phyloP scores from a whole-genome alignment of 148 eudicot genomes.

The Amaranthus hypochondriacus region DNA sequence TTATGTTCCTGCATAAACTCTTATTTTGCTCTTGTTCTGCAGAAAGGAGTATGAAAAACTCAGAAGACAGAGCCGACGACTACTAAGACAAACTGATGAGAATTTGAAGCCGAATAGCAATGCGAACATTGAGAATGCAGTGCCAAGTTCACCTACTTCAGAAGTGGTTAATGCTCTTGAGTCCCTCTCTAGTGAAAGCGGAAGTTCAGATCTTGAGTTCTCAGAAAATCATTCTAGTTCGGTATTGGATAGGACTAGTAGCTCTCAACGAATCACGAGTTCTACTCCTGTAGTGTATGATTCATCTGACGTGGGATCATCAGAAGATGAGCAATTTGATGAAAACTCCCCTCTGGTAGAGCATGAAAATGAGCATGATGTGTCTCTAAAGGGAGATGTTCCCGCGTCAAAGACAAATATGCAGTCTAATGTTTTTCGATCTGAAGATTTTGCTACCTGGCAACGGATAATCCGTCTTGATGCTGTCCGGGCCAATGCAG shows the following conservation, averaged over 20 bases:
- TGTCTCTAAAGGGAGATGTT: slow-evolving; percentile 31
- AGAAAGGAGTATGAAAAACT: slow-evolving; percentile 90
- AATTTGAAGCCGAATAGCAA: slow-evolving; percentile 29
- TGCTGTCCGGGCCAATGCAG: slow-evolving; percentile 86
- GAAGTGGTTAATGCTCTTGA: slow-evolving; percentile 77
- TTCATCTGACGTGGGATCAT: slow-evolving; percentile 68
- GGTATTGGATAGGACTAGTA: slow-evolving; percentile 36
- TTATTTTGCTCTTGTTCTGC: slow-evolving; percentile 19
- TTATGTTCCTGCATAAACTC: not conserved
- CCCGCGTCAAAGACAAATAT: slow-evolving; percentile 40
- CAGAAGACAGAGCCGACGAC: slow-evolving; percentile 62
- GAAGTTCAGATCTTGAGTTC: slow-evolving; percentile 35
- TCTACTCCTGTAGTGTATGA: slow-evolving; percentile 43
- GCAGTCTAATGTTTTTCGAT: slow-evolving; percentile 30
- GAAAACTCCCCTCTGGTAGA: slow-evolving; percentile 41
- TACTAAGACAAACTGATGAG: slow-evolving; percentile 41
- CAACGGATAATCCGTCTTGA: slow-evolving; percentile 92
- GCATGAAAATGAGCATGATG: slow-evolving; percentile 37
- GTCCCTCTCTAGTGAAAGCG: slow-evolving; percentile 73
- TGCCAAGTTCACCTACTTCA: slow-evolving; percentile 54
- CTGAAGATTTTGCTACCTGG: slow-evolving; percentile 87
- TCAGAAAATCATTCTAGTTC: slow-evolving; percentile 33
- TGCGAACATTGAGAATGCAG: slow-evolving; percentile 33
- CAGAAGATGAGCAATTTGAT: slow-evolving; percentile 61
- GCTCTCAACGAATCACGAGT: slow-evolving; percentile 38